Evolutionary conservation across 2,329 filamentous ascomycete genomes (phyloP), one percentile per base, ranked within the genome.

Genomic region (Coniella lustricola): DNA sequence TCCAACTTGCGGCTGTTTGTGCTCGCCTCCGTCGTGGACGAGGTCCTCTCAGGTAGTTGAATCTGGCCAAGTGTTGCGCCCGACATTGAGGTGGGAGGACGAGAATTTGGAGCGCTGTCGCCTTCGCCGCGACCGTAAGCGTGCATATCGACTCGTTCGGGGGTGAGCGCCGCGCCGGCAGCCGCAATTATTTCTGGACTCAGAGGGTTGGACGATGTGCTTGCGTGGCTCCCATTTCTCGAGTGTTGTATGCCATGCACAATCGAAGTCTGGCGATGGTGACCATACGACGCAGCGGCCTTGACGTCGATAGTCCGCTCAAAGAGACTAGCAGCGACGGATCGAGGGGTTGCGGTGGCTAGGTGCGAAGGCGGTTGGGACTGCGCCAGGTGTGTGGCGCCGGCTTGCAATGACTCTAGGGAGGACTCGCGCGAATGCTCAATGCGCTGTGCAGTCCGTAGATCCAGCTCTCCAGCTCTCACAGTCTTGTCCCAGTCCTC

Each of bases 181-280:
- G 83, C 81, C 47, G 85, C 82, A 60, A 91, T 90, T 66, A 90
- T 83, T 66, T 94, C 86, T 47, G 90, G 88, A 66, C 88, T 95
- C 60, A 96, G 74, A 50, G 91, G 91, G 65, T 87, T 95, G 22
- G 85, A 84, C 32, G 85, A 80, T 49, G 86, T 81, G 63, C 87
- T 90, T 55, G 83, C 81, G 61, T 85, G 81, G 69, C 90, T 96
- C 59, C 90, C 86, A 76, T 94, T 95, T 68, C 91, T 76, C 59
- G 80, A 80, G 79, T 98, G 93, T 65, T 95, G 90, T 57, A 95
- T 84, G 60, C 93, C 91, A 80, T 97, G 88, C 49, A 97, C 90
- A 59, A 97, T 96, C 42, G 91, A 97, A 1, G 91, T 95, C 70
- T 98, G 90, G 48, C 93, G 84, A 68, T 97, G 90, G 66, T 98